Conservation (phyloP, 371 early-diverging fungal genomes). For the Caulochytrium protostelioides region DNA sequence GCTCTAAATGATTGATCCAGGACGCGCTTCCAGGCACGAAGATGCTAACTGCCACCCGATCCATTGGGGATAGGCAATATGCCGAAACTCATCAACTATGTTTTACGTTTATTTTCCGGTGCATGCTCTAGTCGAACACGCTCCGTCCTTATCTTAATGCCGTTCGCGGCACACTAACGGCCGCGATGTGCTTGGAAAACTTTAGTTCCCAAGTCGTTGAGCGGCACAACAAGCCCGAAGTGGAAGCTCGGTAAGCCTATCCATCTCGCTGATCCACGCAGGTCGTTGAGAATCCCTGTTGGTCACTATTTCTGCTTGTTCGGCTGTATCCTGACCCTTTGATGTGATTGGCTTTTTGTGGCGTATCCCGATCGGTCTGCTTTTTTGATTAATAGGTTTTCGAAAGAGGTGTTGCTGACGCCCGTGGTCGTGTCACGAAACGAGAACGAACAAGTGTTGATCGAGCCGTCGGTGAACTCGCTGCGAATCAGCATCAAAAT, state of each 20-base stretch:
- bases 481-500: constrained; percentile 82
- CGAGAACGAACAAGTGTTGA: constrained; percentile 80
- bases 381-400: constrained; percentile 20
- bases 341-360: neutral
- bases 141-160: constrained; percentile 86
- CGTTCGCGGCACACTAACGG: constrained; percentile 78
- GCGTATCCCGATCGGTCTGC: neutral
- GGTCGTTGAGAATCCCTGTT: neutral
- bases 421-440: constrained; percentile 76
- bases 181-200: constrained; percentile 85
- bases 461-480: constrained; percentile 85
- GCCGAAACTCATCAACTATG: too few species aligned
- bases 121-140: constrained; percentile 90
- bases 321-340: neutral
- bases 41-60: too few species aligned
- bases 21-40: too few species aligned
- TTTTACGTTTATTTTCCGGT: too few species aligned
- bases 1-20: too few species aligned
- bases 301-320: neutral
- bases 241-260: constrained; percentile 59
- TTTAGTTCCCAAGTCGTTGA: constrained; percentile 92
- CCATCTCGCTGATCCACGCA: neutral
- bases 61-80: too few species aligned
- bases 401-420: constrained; percentile 65
- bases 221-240: constrained; percentile 91